Evolutionary conservation across 2,329 filamentous ascomycete species (phyloP), one percentile per base, ranked within the genome.

Genomic region (Botrytis cinerea): DNA sequence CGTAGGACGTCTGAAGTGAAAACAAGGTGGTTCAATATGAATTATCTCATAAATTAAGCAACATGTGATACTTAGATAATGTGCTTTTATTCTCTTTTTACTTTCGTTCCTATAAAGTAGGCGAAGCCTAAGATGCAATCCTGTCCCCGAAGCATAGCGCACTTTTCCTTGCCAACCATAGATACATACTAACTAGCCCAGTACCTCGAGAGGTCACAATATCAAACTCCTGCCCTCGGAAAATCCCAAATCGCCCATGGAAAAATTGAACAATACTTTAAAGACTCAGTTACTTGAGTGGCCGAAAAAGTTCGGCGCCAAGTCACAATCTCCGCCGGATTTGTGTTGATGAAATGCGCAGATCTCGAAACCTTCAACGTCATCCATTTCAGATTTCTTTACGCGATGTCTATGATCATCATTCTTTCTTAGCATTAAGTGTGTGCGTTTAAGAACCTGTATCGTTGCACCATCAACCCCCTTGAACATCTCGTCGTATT

Each of bases 111-210:
- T n/a, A 51, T 51, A 0, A 51, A 51, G 4, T 0, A 22, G 10
- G n/a, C 10, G 10, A 12, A 16, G 0, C 5, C 5, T 2, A n/a
- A n/a, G 25, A n/a, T 51, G 10, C 10, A n/a, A 7, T 14, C 2
- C 14, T 14, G 4, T 16, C 2, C 25, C 2, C 4, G 14, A 51
- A 51, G 10, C 48, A 51, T 16, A 51, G 48, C 14, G 40, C 40
- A 43, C 40, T 43, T 43, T 16, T 43, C 10, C 4, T 51, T n/a
- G 48, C 22, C 10, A 2, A 51, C 0, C 0, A 51, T 51, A 14
- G 48, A 51, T n/a, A 5, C 12, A n/a, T 38, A 38, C 38, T 38
- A 8, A 1, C 8, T 38, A 9, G 7, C 38, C 7, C 38, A 38
- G 8, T 38, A 9, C 38, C 38, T 38, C 38, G 38, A 38, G 9